Conservation (phyloP, 2,329 filamentous ascomycete species). For the Fusarium musae region DNA sequence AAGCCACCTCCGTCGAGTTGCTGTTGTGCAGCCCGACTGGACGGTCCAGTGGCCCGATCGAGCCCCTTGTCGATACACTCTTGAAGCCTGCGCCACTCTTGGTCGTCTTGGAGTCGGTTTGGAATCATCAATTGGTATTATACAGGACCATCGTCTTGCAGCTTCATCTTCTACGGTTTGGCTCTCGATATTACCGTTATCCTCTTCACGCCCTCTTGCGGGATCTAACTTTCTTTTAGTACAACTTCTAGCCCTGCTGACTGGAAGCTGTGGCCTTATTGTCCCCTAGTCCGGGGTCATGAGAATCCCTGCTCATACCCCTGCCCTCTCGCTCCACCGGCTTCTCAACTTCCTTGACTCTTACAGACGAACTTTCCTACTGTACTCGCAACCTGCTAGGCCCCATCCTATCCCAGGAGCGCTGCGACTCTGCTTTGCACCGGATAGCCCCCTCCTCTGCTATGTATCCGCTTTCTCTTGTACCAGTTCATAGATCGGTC, state of each 20-base stretch:
- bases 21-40: slow-evolving; percentile 45
- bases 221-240: slow-evolving; percentile 16
- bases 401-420: slow-evolving; percentile 36
- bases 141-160: slow-evolving; percentile 32
- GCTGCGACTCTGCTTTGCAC: slow-evolving; percentile 42
- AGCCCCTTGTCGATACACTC: slow-evolving; percentile 44
- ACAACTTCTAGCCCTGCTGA: slow-evolving; percentile 37
- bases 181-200: slow-evolving; percentile 12
- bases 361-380: slow-evolving; percentile 39
- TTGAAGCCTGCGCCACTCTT: slow-evolving; percentile 44
- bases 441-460: slow-evolving; percentile 30
- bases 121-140: slow-evolving; percentile 22
- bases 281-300: slow-evolving; percentile 41
- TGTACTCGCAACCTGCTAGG: slow-evolving; percentile 36
- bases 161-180: slow-evolving; percentile 18
- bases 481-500: slow-evolving; percentile 45
- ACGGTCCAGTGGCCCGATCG: slow-evolving; percentile 44
- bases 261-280: slow-evolving; percentile 42
- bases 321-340: slow-evolving; percentile 30
- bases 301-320: slow-evolving; percentile 28
- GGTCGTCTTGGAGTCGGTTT: slow-evolving; percentile 42
- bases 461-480: slow-evolving; percentile 31
- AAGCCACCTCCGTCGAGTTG: slow-evolving; percentile 43
- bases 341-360: slow-evolving; percentile 42
- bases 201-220: slow-evolving; percentile 1